phyloP scores from a whole-genome alignment of 129 eudicot genomes.

The Tagetes erecta region DNA sequence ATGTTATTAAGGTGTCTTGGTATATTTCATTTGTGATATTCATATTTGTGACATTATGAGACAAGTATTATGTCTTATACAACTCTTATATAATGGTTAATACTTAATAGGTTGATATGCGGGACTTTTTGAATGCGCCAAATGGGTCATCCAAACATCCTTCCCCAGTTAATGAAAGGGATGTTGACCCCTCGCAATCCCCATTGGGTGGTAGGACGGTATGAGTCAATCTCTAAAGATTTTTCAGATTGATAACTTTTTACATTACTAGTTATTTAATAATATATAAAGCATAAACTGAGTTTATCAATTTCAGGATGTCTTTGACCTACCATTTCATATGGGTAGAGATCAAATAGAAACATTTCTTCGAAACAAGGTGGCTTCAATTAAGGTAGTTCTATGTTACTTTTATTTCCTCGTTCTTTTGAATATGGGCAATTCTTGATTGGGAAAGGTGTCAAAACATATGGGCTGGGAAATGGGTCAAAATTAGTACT shows the following conservation, averaged over 20 bases:
- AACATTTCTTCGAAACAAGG: conserved; percentile 85
- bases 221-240: conserved; percentile 31
- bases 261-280: background rate
- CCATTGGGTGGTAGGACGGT: conserved; percentile 99
- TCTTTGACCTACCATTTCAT: conserved; percentile 93
- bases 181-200: conserved; percentile 69
- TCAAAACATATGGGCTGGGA: background rate
- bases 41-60: conserved; percentile 9
- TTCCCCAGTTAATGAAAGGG: conserved; percentile 53
- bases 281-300: conserved; percentile 1
- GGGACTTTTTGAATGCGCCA: conserved; percentile 87
- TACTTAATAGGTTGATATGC: conserved; percentile 82
- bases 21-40: conserved; percentile 14
- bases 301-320: conserved; percentile 58
- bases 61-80: conserved; percentile 20
- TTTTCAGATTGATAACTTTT: background rate
- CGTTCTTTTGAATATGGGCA: background rate
- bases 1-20: background rate
- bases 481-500: background rate
- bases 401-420: background rate
- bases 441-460: background rate
- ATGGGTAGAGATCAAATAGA: conserved; percentile 98
- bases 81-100: conserved; percentile 11
- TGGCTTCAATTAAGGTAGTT: conserved; percentile 84
- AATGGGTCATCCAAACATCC: conserved; percentile 75